Conservation (phyloP, 768 basidiomycete species). For the Saitozyma sp. region DNA sequence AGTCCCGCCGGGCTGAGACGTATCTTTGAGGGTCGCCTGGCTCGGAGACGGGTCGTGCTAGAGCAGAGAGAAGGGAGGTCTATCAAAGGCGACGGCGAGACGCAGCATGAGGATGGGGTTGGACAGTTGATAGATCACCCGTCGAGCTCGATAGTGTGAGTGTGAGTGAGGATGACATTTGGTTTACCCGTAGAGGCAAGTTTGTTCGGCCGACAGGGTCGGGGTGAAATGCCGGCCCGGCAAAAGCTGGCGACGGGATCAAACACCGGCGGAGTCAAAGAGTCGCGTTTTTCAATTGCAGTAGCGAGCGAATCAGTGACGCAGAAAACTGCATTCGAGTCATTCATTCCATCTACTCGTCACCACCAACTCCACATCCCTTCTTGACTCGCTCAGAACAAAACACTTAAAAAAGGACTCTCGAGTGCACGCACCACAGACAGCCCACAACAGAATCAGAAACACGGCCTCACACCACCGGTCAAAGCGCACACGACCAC, state of each 20-base stretch:
- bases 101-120: not conserved
- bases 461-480: too few species aligned
- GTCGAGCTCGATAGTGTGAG: not conserved
- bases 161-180: too few species aligned
- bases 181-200: not conserved
- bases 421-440: too few species aligned
- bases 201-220: not conserved
- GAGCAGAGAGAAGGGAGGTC: constrained; percentile 9
- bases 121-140: constrained; percentile 26
- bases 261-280: not conserved
- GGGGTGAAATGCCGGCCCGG: too few species aligned
- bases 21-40: constrained; percentile 37
- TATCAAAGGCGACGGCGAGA: too few species aligned
- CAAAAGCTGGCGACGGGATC: not conserved
- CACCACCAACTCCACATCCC: constrained; percentile 4
- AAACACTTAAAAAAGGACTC: not conserved
- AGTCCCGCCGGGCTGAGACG: constrained; percentile 27
- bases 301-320: too few species aligned
- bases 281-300: too few species aligned
- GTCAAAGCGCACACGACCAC: too few species aligned
- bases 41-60: constrained; percentile 22
- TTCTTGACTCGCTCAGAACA: not conserved
- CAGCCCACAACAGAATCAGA: too few species aligned
- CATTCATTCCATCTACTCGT: too few species aligned
- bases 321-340: too few species aligned